Evolutionary conservation across 768 basidiomycete species (phyloP), one percentile per base, ranked within the genome.

Genomic region (Phylloporus rhodoxanthus): DNA sequence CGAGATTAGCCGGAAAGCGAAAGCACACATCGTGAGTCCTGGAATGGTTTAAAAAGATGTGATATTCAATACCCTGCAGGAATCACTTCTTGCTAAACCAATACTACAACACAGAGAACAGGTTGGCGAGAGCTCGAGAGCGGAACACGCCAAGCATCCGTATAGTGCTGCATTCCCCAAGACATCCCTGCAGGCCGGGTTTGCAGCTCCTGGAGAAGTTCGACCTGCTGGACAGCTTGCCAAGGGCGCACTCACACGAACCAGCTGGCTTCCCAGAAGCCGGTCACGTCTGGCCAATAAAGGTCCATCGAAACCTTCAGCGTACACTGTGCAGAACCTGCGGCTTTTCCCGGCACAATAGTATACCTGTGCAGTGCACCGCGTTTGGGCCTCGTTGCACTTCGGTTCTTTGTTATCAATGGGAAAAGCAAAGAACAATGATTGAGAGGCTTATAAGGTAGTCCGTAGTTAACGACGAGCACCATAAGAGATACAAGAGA

Each of bases 1-100:
- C 9, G 71, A 77, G 20, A 61, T 91, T 21, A 72, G 73, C 47
- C 62, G 69, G 53, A 85, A 83, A 60, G 84, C 81, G 5, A 70
- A 72, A 25, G 73, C 76, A 38, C 82, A 91, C 65, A 77, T 84
- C 53, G 89, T 90, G 60, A 58, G 85, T 74, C 23, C 30, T 20
- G 28, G 28, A 8, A 46, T 14, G 46, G n/a, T 42, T 8, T 5
- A 20, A 11, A 34, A 14, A 23, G 10, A 42, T 52, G 23, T 47
- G 48, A 41, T 19, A 29, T 39, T 60, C 47, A 56, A 54, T 36
- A 2, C 41, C 15, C 42, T 54, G 4, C 54, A 89, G 87, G 84
- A 87, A 53, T 76, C 78, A 30, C 65, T 89, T 28, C 61, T 90
- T 40, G 87, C 87, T 2, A 75, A 76, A 43, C 85, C 87, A 0